Evolutionary conservation across 495 filamentous ascomycete genomes (phyloP), one percentile per base, ranked within the genome.

Genomic region (Aspergillus carlsbadensis): DNA sequence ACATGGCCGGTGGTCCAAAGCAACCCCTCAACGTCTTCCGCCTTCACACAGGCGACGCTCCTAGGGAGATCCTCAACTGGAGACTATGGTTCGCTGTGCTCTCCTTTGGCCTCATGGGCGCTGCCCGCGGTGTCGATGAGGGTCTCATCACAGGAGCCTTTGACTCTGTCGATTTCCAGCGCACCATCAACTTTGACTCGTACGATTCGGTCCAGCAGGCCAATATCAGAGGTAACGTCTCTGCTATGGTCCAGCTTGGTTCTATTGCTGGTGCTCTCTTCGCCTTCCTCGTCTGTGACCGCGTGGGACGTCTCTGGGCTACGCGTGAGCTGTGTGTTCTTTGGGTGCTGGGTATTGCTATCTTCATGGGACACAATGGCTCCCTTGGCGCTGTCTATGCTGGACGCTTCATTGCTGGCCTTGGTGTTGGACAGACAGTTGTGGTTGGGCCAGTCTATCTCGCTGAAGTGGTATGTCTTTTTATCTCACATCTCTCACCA

Each of bases 231-330:
- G 85, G 76, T 34, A 88, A 88, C 69, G 83, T 89, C 21, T 84
- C 86, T 1, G 73, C 85, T 13, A 89, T 89, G 86, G 86, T 88
- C 1, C 86, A 88, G 60, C 82, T 88, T 51, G 86, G 86, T 8
- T 83, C 79, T 20, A 82, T 89, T 10, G 82, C 72, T 5, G 86
- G 86, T 14, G 84, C 84, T 31, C 73, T 87, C 8, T 75, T 88
- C 62, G 86, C 86, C 7, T 88, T 88, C 68, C 59, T 84, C 11
- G 69, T 87, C 22, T 87, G 84, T 60, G 86, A 90, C 61, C 83
- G 80, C 49, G 81, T 88, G 56, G 85, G 85, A 21, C 83, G 86
- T 59, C 75, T 87, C 39, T 87, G 84, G 83, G 86, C 87, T 3
- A 88, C 87, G 5, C 78, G 85, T 4, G 79, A 83, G 57, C 78